phyloP scores from a whole-genome alignment of 2,329 filamentous ascomycete species.

The Fusarium pseudoanthophilum region DNA sequence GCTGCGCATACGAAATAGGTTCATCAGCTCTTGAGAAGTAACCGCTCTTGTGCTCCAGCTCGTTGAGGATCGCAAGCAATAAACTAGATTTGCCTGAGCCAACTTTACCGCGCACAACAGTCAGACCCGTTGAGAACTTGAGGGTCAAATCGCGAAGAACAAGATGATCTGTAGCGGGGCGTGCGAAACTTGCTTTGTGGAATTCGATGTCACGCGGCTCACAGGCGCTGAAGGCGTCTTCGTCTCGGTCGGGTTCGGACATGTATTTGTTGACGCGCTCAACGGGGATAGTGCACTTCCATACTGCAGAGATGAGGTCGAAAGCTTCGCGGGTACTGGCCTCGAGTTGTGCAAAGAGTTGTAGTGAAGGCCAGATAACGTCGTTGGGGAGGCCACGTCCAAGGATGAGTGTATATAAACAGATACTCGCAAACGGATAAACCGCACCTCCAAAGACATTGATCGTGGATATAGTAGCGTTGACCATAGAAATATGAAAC shows the following conservation, averaged over 20 bases:
- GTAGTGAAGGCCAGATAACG: slow-evolving; percentile 86
- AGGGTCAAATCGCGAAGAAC: slow-evolving; percentile 61
- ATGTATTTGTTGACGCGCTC: slow-evolving; percentile 87
- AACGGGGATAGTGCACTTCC: slow-evolving; percentile 87
- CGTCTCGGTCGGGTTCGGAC: slow-evolving; percentile 81
- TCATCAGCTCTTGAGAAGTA: slow-evolving; percentile 58
- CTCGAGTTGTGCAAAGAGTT: slow-evolving; percentile 82
- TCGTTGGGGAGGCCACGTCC: slow-evolving; percentile 77
- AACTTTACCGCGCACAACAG: slow-evolving; percentile 67
- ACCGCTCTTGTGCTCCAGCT: slow-evolving; percentile 73
- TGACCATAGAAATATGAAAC: slow-evolving; percentile 50
- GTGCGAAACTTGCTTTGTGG: slow-evolving; percentile 76
- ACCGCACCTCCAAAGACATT: slow-evolving; percentile 78
- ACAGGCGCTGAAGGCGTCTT: slow-evolving; percentile 52
- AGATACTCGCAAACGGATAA: slow-evolving; percentile 85
- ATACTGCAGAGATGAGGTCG: slow-evolving; percentile 75
- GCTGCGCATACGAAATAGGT: slow-evolving; percentile 66
- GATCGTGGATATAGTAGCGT: slow-evolving; percentile 69
- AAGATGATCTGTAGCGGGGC: slow-evolving; percentile 73
- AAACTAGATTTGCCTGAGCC: slow-evolving; percentile 71
- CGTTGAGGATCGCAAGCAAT: slow-evolving; percentile 67
- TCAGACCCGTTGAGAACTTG: slow-evolving; percentile 61
- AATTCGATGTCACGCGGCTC: slow-evolving; percentile 61
- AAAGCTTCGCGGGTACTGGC: slow-evolving; percentile 79
- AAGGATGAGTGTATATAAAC: slow-evolving; percentile 79